Base-by-base conservation (phyloP, 305 asterid genomes). In the Stenogyne calaminthoides region DNA sequence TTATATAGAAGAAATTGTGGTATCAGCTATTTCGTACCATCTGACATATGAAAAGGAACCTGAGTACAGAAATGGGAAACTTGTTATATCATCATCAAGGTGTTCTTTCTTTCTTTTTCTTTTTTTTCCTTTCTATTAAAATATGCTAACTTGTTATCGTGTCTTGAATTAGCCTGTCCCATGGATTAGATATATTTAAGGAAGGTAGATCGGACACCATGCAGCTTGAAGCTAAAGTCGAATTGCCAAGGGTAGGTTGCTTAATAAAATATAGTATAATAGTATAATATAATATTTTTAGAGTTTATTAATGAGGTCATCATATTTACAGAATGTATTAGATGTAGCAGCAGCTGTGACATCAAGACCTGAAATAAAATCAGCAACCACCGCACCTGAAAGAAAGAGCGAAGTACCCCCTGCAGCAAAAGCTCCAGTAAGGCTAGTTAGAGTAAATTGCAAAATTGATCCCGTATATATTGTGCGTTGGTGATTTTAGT, bases 1-100 rank as follows among this genome's bases (percentile, higher is more conserved):
- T 76, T 88, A 89, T 52, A 85, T 89, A 54, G 97, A 91, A 83
- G 97, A 91, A 76, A 82, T 89, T 77, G 95, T 89, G 67, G 94
- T 89, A 56, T 91, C 96, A 34, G 97, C 97, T 72, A 83, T 91
- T 72, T 89, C 95, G 0, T 82, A 85, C 77, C 97, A 91, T 82
- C 80, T 89, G 73, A 91, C 82, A 74, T 73, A 80, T 60, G 84
- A 76, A 42, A 87, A 80, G 71, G 87, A 88, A 71, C 92, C 92
- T 5, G 91, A 80, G 36, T 91, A 91, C 83, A 82, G 91, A 84
- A 88, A 86, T 68, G 97, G 95, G 76, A 91, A 88, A 77, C 97
- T 91, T 80, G 89, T 86, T 54, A 88, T 91, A 64, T 85, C 97
- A 78, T 82, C 97, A 3, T 39, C 78, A 47, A 91, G 97, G 97